These are phyloP conservation scores for Sugiyamaella novakii DNA, from an alignment of 1,139 yeast species.

Conservation along the genomic window DNA sequence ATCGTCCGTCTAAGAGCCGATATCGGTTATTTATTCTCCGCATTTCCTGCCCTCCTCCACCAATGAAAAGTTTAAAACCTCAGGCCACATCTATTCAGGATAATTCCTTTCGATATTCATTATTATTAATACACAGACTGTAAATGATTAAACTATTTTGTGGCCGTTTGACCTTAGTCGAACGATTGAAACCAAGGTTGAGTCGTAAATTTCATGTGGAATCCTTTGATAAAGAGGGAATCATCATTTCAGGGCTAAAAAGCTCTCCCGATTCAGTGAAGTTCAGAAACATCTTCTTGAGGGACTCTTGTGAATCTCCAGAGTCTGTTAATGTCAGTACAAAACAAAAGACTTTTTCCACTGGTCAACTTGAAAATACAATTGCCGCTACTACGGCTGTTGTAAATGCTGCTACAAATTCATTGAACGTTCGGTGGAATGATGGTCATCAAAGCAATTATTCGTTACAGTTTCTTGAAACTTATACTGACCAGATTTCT, in stretches of 20 bases:
- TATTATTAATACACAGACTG: no score
- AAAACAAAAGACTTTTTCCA: conserved; percentile 67
- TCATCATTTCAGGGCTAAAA: conserved; percentile 24
- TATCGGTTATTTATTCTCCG: no score
- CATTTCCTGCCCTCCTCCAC: no score
- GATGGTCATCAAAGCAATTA: conserved; percentile 56
- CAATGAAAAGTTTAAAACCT: no score
- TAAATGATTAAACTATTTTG: no score
- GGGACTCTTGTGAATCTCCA: conserved; percentile 62
- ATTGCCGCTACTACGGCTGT: conserved; percentile 39
- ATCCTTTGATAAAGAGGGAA: conserved; percentile 24
- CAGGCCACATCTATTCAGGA: no score
- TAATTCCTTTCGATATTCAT: no score
- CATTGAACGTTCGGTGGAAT: conserved; percentile 56
- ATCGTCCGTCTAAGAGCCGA: no score
- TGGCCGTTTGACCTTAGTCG: no score
- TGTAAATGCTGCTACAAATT: conserved; percentile 34
- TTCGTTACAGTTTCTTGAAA: conserved; percentile 51
- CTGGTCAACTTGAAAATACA: conserved; percentile 49
- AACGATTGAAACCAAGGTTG: no score
- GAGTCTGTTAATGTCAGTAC: conserved; percentile 58
- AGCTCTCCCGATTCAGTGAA: conserved; percentile 37
- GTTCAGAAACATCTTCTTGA: conserved; percentile 58
- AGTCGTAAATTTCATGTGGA: conserved; percentile 24
- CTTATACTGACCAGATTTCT: conserved; percentile 46